A percentile compares a stretch with the other conserved stretches of the same genome.
Conservation (phyloP, 306 rosid genomes). For the Benincasa hispida region DNA sequence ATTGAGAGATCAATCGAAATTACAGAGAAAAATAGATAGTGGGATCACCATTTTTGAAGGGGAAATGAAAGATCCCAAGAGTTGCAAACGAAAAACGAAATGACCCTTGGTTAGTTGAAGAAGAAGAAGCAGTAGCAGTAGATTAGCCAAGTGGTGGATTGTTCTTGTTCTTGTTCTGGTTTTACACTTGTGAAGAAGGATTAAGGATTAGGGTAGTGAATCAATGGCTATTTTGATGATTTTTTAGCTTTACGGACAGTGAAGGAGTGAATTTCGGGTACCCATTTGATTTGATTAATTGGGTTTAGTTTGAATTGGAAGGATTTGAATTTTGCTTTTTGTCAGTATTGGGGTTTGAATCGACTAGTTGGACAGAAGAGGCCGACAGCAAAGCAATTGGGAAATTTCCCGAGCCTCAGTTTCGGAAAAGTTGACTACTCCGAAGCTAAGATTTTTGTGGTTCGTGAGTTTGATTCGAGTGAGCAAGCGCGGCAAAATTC, state of each 20-base stretch:
- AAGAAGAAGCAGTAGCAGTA: not conserved
- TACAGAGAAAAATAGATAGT: not conserved
- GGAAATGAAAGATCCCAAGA: not conserved
- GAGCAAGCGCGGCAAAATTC: conserved; percentile 83
- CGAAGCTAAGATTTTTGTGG: conserved; percentile 22
- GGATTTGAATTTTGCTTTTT: conserved; percentile 4
- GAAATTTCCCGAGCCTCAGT: conserved; percentile 10
- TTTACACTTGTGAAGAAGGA: not conserved
- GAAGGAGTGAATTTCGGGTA: not conserved
- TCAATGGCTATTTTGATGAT: not conserved
- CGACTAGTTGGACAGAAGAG: not conserved
- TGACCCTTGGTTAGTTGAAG: not conserved
- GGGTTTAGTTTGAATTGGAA: not conserved
- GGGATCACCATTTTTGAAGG: not conserved
- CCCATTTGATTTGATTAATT: not conserved
- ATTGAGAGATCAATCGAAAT: not conserved
- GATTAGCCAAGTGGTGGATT: not conserved
- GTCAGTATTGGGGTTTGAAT: conserved; percentile 6
- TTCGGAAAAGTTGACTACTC: conserved; percentile 21
- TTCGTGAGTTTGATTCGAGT: conserved; percentile 14
- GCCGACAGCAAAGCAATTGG: conserved; percentile 1
- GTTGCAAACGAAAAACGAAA: not conserved
- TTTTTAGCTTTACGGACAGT: not conserved
- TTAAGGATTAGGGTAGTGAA: not conserved
- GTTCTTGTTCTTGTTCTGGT: not conserved